Evolutionary conservation across 2,329 filamentous ascomycete species (phyloP).

Genomic region (Fusarium torreyae): DNA sequence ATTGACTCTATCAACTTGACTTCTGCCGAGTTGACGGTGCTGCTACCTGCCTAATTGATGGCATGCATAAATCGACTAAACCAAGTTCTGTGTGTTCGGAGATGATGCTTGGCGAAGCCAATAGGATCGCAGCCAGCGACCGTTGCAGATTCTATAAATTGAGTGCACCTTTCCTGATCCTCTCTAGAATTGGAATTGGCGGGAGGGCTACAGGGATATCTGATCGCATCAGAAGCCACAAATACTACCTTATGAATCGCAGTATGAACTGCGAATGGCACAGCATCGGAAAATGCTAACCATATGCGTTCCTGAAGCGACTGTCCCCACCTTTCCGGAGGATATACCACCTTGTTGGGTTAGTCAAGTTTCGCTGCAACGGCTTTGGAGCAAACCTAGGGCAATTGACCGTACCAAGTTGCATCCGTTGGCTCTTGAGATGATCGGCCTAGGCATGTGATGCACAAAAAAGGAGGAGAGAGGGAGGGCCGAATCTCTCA

Average conservation of each 20-base stretch:
- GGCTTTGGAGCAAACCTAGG: constrained; percentile 1
- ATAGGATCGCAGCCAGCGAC: not conserved
- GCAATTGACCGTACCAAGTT: constrained; percentile 11
- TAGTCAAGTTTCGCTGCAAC: constrained; percentile 3
- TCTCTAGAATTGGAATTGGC: too few relatives aligned
- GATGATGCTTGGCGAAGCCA: not conserved
- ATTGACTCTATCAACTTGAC: not conserved
- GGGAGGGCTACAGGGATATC: too few relatives aligned
- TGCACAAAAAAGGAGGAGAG: too few relatives aligned
- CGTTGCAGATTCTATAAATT: too few relatives aligned
- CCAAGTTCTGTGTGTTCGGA: not conserved
- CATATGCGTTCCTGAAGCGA: not conserved
- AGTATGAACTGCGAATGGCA: constrained; percentile 3
- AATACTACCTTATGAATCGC: not conserved
- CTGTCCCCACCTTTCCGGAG: constrained; percentile 7
- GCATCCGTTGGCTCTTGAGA: constrained; percentile 1
- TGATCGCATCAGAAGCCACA: too few relatives aligned
- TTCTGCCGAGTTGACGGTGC: not conserved
- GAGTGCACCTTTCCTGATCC: too few relatives aligned
- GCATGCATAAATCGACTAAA: not conserved
- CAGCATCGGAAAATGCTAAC: constrained; percentile 21
- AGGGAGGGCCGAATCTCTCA: too few relatives aligned
- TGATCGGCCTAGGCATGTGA: too few relatives aligned
- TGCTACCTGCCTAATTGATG: not conserved
- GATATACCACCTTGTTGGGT: not conserved